Evolutionary conservation across 78 protist genomes (phyloP).

Genomic region (Dictyostelium capitatum): DNA sequence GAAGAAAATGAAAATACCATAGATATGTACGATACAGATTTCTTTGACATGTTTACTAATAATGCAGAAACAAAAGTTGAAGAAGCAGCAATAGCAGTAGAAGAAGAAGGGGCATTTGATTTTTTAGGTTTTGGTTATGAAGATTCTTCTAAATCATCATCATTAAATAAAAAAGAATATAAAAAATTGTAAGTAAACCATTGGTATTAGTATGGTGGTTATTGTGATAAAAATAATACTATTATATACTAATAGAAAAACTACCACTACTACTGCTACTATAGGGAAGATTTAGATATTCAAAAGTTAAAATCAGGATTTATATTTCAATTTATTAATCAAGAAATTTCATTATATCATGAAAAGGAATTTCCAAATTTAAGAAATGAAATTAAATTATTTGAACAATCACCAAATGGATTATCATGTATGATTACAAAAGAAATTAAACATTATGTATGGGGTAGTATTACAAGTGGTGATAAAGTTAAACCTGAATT

Average conservation of each 20-base stretch:
- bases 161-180: not conserved
- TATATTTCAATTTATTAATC: not conserved
- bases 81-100: not conserved
- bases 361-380: not conserved
- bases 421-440: not conserved
- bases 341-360: not conserved
- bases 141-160: too few species aligned
- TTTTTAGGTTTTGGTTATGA: not conserved
- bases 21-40: too few species aligned
- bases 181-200: not conserved
- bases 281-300: not conserved
- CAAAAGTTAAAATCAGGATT: not conserved
- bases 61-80: not conserved
- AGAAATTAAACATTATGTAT: not conserved
- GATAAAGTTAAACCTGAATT: not conserved
- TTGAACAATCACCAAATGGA: not conserved
- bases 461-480: slow-evolving; percentile 10
- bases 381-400: not conserved
- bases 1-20: too few species aligned
- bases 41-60: not conserved
- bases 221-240: too few species aligned
- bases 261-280: too few species aligned
- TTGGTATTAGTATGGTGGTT: too few species aligned
- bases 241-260: too few species aligned
- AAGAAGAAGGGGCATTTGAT: not conserved